These are phyloP conservation scores for Penicillium aurantiogriseum DNA, from an alignment of 2,329 filamentous ascomycete genomes.

Conservation along the genomic window DNA sequence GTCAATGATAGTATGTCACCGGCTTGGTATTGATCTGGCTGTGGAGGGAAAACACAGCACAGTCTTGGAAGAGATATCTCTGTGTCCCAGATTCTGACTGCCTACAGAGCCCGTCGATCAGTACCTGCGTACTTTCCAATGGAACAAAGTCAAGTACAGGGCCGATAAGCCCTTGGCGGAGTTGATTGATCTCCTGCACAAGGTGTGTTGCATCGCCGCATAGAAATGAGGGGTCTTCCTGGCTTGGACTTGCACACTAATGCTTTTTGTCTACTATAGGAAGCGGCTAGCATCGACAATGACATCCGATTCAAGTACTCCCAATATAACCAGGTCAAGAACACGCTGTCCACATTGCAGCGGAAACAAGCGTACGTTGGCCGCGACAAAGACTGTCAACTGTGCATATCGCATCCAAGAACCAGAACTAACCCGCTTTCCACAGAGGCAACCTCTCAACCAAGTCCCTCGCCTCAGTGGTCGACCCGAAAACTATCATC, in stretches of 20 bases:
- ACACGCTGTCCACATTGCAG: slow-evolving; percentile 75
- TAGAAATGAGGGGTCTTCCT: too few species aligned
- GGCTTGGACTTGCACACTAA: not conserved
- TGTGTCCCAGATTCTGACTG: slow-evolving; percentile 8
- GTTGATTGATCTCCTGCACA: slow-evolving; percentile 82
- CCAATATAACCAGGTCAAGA: slow-evolving; percentile 91
- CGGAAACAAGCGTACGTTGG: slow-evolving; percentile 75
- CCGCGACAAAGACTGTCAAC: too few species aligned
- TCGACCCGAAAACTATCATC: slow-evolving; percentile 75
- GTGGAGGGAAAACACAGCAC: not conserved
- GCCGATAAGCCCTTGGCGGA: slow-evolving; percentile 87
- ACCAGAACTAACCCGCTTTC: not conserved
- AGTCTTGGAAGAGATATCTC: slow-evolving; percentile 7
- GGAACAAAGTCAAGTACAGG: slow-evolving; percentile 98
- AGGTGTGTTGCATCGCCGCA: slow-evolving; percentile 54
- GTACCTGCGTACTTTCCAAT: slow-evolving; percentile 83
- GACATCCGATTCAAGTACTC: slow-evolving; percentile 93
- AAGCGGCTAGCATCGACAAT: slow-evolving; percentile 87
- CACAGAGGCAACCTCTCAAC: slow-evolving; percentile 84
- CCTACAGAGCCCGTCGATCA: slow-evolving; percentile 84
- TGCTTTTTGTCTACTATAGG: slow-evolving; percentile 51
- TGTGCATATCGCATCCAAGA: not conserved
- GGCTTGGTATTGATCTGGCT: not conserved
- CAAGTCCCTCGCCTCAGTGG: slow-evolving; percentile 85
- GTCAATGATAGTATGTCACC: slow-evolving; percentile 80